phyloP scores from a whole-genome alignment of 2,329 filamentous ascomycete genomes.

The Sodiomyces alkalinus region DNA sequence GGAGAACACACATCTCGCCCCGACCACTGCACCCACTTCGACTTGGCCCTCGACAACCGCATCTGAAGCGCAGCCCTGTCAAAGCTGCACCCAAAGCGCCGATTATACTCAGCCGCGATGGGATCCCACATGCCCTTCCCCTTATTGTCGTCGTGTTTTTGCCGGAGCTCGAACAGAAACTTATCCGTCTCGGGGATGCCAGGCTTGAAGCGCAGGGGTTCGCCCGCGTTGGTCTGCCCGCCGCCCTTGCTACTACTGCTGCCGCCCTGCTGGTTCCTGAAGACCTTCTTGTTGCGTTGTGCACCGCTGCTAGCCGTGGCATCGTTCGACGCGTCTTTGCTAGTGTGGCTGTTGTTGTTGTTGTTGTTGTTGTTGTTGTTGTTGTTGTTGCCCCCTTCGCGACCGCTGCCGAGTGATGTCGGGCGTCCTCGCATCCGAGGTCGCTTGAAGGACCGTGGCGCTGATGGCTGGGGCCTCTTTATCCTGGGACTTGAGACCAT shows the following conservation, averaged over 20 bases:
- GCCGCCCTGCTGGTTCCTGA: no score
- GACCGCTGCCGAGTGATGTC: not conserved
- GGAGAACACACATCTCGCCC: conserved; percentile 29
- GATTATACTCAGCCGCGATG: conserved; percentile 28
- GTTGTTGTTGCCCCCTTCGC: not conserved
- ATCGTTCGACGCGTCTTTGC: no score
- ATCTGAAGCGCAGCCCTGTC: conserved; percentile 39
- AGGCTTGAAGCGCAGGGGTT: conserved; percentile 23
- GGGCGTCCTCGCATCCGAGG: not conserved
- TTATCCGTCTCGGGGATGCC: conserved; percentile 31
- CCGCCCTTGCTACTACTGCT: conserved; percentile 1
- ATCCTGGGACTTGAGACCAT: not conserved
- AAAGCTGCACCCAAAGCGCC: conserved; percentile 18
- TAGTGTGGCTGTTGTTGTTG: no score
- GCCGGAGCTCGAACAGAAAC: conserved; percentile 33
- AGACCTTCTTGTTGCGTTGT: no score
- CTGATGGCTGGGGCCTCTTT: not conserved
- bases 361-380: conserved; percentile 1
- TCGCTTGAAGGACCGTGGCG: not conserved
- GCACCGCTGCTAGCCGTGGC: no score
- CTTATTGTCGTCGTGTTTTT: conserved; percentile 27
- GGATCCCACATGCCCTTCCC: conserved; percentile 44
- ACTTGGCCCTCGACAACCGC: conserved; percentile 35
- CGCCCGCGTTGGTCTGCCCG: conserved; percentile 1
- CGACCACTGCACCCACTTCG: conserved; percentile 33